Conservation (phyloP, 108 stramenopile genomes). For the Fistulifera solaris region DNA sequence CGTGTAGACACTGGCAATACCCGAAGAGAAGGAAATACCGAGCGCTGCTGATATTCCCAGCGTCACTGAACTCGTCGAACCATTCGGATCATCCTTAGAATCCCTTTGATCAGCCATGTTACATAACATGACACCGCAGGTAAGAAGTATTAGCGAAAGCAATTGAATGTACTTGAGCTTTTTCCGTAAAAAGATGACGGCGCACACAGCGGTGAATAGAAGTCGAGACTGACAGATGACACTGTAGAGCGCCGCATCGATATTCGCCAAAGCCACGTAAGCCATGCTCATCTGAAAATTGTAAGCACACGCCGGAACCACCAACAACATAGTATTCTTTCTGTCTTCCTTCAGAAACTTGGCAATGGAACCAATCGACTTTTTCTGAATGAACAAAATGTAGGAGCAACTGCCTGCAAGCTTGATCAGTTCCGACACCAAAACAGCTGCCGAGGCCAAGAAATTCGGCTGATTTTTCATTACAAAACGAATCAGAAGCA, state of each 20-base stretch:
- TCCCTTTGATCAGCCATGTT: slow-evolving; percentile 24
- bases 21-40: slow-evolving; percentile 63
- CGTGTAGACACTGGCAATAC: slow-evolving; percentile 92
- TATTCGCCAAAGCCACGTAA: slow-evolving; percentile 85
- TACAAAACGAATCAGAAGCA: too few relatives aligned
- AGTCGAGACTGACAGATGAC: slow-evolving; percentile 90
- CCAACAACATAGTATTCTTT: slow-evolving; percentile 57
- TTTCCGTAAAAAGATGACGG: slow-evolving; percentile 72
- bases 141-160: slow-evolving; percentile 76
- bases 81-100: not conserved
- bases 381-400: too few relatives aligned
- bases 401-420: too few relatives aligned
- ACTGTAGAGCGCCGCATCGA: slow-evolving; percentile 86
- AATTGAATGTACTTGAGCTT: slow-evolving; percentile 60
- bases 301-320: slow-evolving; percentile 86
- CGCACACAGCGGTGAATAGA: slow-evolving; percentile 73
- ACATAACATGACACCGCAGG: slow-evolving; percentile 84
- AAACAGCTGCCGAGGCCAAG: too few relatives aligned
- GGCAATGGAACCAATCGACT: slow-evolving; percentile 7
- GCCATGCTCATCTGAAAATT: slow-evolving; percentile 89
- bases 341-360: slow-evolving; percentile 57
- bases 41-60: slow-evolving; percentile 74
- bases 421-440: too few relatives aligned
- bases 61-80: slow-evolving; percentile 10
- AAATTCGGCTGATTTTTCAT: too few relatives aligned